Conservation (phyloP, 352 stramenopile species). For the Peronosclerospora sorghi region DNA sequence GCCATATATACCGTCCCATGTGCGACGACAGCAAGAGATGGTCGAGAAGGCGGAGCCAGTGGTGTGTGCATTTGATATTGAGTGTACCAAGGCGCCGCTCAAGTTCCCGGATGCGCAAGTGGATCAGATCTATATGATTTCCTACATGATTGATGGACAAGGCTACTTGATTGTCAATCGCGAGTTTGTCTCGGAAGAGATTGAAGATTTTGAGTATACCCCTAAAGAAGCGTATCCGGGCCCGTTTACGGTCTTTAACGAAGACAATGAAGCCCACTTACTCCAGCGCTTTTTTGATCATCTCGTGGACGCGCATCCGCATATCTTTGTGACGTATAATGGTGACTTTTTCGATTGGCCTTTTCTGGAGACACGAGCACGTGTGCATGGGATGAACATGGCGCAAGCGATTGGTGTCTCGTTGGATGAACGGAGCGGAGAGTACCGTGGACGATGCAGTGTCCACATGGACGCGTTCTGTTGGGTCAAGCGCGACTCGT, state of each 20-base stretch:
- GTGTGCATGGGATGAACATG: slow-evolving; percentile 88
- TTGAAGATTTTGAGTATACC: slow-evolving; percentile 99
- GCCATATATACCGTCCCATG: slow-evolving; percentile 38
- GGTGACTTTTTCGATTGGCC: slow-evolving; percentile 99
- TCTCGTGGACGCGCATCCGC: slow-evolving; percentile 83
- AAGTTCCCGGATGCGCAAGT: slow-evolving; percentile 97
- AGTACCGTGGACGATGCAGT: slow-evolving; percentile 87
- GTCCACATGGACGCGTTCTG: slow-evolving; percentile 98
- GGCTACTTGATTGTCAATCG: slow-evolving; percentile 96
- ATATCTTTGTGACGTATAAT: slow-evolving; percentile 99
- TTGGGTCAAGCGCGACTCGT: slow-evolving; percentile 99
- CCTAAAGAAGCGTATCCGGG: slow-evolving; percentile 86
- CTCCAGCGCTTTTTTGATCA: slow-evolving; percentile 87
- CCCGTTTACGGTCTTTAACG: slow-evolving; percentile 97
- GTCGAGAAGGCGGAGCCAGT: slow-evolving; percentile 88
- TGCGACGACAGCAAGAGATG: slow-evolving; percentile 63
- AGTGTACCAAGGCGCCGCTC: slow-evolving; percentile 97
- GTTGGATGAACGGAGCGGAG: slow-evolving; percentile 53
- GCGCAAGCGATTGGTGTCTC: slow-evolving; percentile 80
- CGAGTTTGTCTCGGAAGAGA: slow-evolving; percentile 94
- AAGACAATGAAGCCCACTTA: slow-evolving; percentile 73
- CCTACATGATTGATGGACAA: slow-evolving; percentile 95
- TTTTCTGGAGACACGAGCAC: slow-evolving; percentile 91
- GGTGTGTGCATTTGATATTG: slow-evolving; percentile 98
- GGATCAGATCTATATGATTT: slow-evolving; percentile 96